These are phyloP conservation scores for Scedosporium apiospermum DNA, from an alignment of 2,329 filamentous ascomycete genomes.

Conservation along the genomic window DNA sequence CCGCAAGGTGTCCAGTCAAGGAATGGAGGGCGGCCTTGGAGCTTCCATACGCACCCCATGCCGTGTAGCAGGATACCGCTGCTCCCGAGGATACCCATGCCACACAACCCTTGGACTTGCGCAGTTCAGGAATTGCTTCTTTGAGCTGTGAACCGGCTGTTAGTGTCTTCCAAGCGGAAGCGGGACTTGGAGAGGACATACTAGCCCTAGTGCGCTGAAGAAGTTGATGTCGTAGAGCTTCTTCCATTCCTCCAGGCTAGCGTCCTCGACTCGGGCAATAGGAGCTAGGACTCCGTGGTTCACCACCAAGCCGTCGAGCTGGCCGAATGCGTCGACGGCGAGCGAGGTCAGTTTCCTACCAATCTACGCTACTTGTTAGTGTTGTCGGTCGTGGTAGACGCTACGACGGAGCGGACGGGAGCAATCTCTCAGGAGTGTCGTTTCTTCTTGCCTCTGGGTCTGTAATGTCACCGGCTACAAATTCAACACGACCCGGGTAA, in stretches of 20 bases:
- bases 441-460: slow-evolving; percentile 44
- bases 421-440: background rate
- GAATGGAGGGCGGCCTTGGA: slow-evolving; percentile 81
- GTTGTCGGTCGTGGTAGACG: too few species aligned
- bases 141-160: slow-evolving; percentile 44
- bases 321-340: slow-evolving; percentile 58
- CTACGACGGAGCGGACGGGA: too few species aligned
- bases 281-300: slow-evolving; percentile 82
- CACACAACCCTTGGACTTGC: slow-evolving; percentile 59
- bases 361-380: background rate
- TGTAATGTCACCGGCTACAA: slow-evolving; percentile 44
- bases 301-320: slow-evolving; percentile 71
- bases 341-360: slow-evolving; percentile 51
- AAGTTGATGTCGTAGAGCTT: slow-evolving; percentile 73
- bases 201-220: slow-evolving; percentile 71
- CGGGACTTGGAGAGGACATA: slow-evolving; percentile 29
- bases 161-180: background rate
- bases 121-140: slow-evolving; percentile 59
- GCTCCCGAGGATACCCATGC: slow-evolving; percentile 77
- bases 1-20: slow-evolving; percentile 59
- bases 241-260: slow-evolving; percentile 65
- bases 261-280: slow-evolving; percentile 59
- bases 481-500: slow-evolving; percentile 44
- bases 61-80: slow-evolving; percentile 52
- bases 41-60: slow-evolving; percentile 75